phyloP scores from a whole-genome alignment of 768 basidiomycete species.

The Boletus fagicola region DNA sequence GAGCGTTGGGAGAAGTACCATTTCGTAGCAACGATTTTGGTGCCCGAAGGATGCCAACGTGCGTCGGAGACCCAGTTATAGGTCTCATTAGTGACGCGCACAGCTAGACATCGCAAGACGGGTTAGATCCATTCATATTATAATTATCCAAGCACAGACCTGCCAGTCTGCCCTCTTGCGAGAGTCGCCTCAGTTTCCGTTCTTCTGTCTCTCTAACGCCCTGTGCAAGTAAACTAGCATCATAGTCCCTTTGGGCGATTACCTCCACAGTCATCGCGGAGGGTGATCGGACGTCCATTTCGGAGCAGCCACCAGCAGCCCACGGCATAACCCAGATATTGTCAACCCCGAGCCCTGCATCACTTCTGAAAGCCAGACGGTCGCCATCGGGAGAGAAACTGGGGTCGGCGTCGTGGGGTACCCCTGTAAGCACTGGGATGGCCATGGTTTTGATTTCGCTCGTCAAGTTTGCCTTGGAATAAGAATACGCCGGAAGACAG shows the following conservation, averaged over 20 bases:
- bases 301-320: slow-evolving; percentile 52
- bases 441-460: slow-evolving; percentile 39
- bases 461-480: slow-evolving; percentile 30
- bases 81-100: slow-evolving; percentile 68
- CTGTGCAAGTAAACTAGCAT: slow-evolving; percentile 46
- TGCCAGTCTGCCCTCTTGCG: slow-evolving; percentile 59
- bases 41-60: slow-evolving; percentile 66
- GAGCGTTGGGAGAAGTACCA: slow-evolving; percentile 69
- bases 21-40: slow-evolving; percentile 67
- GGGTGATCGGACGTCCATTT: slow-evolving; percentile 50
- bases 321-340: slow-evolving; percentile 73
- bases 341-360: slow-evolving; percentile 69
- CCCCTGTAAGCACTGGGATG: slow-evolving; percentile 57
- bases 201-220: slow-evolving; percentile 52
- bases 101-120: slow-evolving; percentile 28
- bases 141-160: slow-evolving; percentile 18
- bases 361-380: slow-evolving; percentile 65
- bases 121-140: slow-evolving; percentile 3
- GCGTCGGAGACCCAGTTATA: slow-evolving; percentile 69
- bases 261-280: slow-evolving; percentile 36
- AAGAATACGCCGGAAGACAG: slow-evolving; percentile 53
- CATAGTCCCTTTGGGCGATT: slow-evolving; percentile 37
- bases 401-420: slow-evolving; percentile 71
- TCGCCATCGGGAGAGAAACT: slow-evolving; percentile 69
- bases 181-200: slow-evolving; percentile 47